A percentile compares a stretch with the other conserved stretches of the same genome.
phyloP scores from a whole-genome alignment of 441 rosid species.

The Pelargonium cotyledonis region DNA sequence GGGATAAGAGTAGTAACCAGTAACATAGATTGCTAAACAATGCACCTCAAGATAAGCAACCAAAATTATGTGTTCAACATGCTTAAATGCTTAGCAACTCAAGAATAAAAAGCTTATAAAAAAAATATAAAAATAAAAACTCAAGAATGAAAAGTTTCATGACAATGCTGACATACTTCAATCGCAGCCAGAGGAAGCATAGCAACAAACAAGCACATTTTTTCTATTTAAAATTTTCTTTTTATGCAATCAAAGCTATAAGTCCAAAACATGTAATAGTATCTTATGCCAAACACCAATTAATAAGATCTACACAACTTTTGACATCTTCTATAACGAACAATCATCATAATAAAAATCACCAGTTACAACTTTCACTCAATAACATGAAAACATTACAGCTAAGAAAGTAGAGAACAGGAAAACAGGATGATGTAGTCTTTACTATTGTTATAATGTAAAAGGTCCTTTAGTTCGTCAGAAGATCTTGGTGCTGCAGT shows the following conservation, averaged over 20 bases:
- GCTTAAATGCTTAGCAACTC: background rate
- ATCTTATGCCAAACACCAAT: background rate
- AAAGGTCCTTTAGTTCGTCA: background rate
- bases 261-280: background rate
- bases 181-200: background rate
- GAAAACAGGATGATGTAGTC: conserved; percentile 5
- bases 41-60: background rate
- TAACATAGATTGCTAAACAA: background rate
- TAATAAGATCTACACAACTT: background rate
- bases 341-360: conserved; percentile 1
- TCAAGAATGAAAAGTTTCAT: too few species aligned
- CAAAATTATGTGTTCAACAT: conserved; percentile 3
- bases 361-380: background rate
- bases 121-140: too few species aligned
- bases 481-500: background rate
- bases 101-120: background rate
- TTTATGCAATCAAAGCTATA: background rate
- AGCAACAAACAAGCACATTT: background rate
- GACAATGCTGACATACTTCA: background rate
- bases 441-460: background rate
- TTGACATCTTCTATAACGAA: background rate
- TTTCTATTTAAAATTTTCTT: background rate
- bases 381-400: background rate
- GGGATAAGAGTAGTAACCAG: too few species aligned
- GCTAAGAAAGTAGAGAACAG: background rate